Evolutionary conservation across 768 basidiomycete genomes (phyloP), one percentile per base, ranked within the genome.

Genomic region (Tylopilus sp.): DNA sequence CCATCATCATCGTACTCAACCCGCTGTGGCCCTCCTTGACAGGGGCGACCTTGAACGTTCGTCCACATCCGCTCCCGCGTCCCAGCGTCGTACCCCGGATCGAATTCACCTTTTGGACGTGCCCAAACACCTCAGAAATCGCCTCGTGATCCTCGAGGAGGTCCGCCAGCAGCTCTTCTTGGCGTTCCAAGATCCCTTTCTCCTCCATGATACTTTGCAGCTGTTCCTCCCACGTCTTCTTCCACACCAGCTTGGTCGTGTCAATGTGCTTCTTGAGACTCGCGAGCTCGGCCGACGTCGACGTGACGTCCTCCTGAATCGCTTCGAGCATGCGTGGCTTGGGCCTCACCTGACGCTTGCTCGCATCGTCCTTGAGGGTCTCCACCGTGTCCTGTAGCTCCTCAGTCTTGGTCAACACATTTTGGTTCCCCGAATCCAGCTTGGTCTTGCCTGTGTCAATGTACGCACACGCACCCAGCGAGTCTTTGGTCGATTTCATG

Each of bases 151-250:
- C 95, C 64, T 94, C 94, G 56, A 89, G 72, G 22, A 99, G 75
- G 63, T 99, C 95, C 44, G 75, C 75, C 51, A 95, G 75, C 67
- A 99, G 81, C 68, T 94, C 92, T 65, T 95, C 91, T 68, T 98
- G 95, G 63, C 95, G 90, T 8, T 81, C 83, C 53, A 98, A 73
- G 74, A 97, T 88, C 59, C 94, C 90, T 66, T 99, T 95, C 68
- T 99, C 95, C 67, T 97, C 94, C 51, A 98, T 88, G 50, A 99
- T 94, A 57, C 92, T 91, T 75, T 92, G 88, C 65, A 99, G 68
- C 72, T 99, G 95, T 64, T 91, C 85, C 63, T 91, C 89, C 95
- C 95, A 99, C 18, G 94, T 98, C 79, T 95, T 93, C 77, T 95
- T 91, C 95, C 95, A 99, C 80, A 91, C 91, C 39, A 95, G 93